Percentiles rank a stretch among this genome's conserved stretches.
These are phyloP conservation scores for Eucalyptus camaldulensis DNA, from an alignment of 345 rosid genomes.

Conservation along the genomic window DNA sequence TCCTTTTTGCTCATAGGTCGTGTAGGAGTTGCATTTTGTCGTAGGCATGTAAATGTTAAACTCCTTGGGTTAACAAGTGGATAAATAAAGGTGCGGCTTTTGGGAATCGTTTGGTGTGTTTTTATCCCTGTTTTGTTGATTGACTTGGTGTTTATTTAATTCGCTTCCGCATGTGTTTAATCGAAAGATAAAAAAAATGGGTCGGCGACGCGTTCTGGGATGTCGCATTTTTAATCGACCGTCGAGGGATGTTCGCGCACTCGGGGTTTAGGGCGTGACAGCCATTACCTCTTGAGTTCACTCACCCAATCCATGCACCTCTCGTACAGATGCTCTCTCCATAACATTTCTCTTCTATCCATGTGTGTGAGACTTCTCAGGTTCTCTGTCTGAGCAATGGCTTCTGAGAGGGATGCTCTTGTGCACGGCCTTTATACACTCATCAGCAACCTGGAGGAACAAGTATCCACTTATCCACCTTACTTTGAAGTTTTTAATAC, in stretches of 20 bases:
- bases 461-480: neutral
- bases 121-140: too few relatives aligned
- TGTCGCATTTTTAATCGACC: fast-evolving
- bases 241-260: fast-evolving
- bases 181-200: too few relatives aligned
- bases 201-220: fast-evolving
- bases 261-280: fast-evolving
- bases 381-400: neutral
- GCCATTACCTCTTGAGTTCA: neutral
- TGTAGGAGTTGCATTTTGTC: too few relatives aligned
- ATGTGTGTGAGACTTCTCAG: neutral
- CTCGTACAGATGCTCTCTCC: neutral
- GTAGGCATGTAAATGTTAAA: too few relatives aligned
- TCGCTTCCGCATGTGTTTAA: fast-evolving
- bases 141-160: too few relatives aligned
- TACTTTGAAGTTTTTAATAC: neutral
- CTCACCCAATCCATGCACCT: neutral
- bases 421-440: neutral
- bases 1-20: too few relatives aligned
- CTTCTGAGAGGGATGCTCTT: neutral
- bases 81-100: too few relatives aligned
- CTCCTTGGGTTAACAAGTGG: too few relatives aligned
- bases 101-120: too few relatives aligned
- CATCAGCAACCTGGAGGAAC: neutral
- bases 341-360: neutral